Evolutionary conservation across 225 moss, liverwort and hornwort genomes (phyloP).

Genomic region (Polytrichum formosum): DNA sequence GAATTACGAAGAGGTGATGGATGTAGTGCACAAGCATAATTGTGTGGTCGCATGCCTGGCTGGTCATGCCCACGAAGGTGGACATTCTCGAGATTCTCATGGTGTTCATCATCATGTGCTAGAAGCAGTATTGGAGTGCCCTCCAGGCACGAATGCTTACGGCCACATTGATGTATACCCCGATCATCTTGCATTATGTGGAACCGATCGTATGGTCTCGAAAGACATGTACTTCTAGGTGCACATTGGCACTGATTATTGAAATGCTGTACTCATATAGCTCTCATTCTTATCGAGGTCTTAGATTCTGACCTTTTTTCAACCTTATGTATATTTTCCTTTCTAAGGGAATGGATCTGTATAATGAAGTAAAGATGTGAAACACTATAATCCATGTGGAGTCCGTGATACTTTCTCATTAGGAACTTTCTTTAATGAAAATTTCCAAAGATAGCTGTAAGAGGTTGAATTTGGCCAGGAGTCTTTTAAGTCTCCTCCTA

Average conservation of each 20-base stretch:
- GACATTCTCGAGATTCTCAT: conserved; percentile 65
- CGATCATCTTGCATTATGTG: conserved; percentile 63
- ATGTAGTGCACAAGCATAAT: conserved; percentile 51
- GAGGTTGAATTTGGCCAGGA: no score
- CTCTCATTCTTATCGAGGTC: not conserved
- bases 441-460: no score
- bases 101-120: conserved; percentile 81
- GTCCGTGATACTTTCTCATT: no score
- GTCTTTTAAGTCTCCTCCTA: no score
- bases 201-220: conserved; percentile 72
- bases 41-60: conserved; percentile 87
- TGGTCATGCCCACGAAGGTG: conserved; percentile 81
- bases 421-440: no score
- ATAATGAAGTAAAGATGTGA: no score
- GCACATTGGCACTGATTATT: not conserved
- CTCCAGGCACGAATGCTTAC: conserved; percentile 74
- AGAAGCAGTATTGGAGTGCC: conserved; percentile 88
- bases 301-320: not conserved
- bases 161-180: conserved; percentile 67
- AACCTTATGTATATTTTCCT: not conserved
- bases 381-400: no score
- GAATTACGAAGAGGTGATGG: conserved; percentile 81
- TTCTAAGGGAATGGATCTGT: no score
- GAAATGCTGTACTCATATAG: not conserved
- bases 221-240: conserved; percentile 45